Percentiles rank a stretch among this genome's conserved stretches.
These are phyloP conservation scores for Talaromyces sp. DNA, from an alignment of 2,329 filamentous ascomycete species.

Conservation along the genomic window DNA sequence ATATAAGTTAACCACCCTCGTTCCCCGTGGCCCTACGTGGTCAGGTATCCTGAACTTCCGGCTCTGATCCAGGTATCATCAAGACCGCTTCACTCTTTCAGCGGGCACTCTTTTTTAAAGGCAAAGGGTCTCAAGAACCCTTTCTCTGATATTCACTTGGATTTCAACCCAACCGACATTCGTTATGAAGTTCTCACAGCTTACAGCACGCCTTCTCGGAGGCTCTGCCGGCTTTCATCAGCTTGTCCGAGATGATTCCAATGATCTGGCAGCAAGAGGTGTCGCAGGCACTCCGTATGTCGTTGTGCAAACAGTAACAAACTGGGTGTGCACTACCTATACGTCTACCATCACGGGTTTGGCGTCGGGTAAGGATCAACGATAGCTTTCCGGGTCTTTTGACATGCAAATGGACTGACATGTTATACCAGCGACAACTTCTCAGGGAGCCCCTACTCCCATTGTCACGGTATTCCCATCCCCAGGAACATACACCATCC, in stretches of 20 bases:
- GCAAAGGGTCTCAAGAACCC: not conserved
- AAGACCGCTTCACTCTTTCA: constrained; percentile 59
- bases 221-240: constrained; percentile 5
- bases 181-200: constrained; percentile 5
- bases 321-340: constrained; percentile 40
- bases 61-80: constrained; percentile 10
- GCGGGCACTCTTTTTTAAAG: constrained; percentile 66
- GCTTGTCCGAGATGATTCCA: constrained; percentile 6
- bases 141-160: constrained; percentile 24
- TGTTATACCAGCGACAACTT: constrained; percentile 18
- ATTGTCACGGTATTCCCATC: constrained; percentile 16
- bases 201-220: constrained; percentile 26
- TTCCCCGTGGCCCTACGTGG: not conserved
- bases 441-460: constrained; percentile 18
- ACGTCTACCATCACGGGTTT: constrained; percentile 36
- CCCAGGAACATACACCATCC: constrained; percentile 30
- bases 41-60: constrained; percentile 2
- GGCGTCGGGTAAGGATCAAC: constrained; percentile 23
- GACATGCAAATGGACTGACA: not conserved
- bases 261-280: constrained; percentile 4
- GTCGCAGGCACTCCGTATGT: constrained; percentile 18
- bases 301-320: constrained; percentile 27
- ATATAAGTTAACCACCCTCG: not conserved
- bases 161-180: not conserved
- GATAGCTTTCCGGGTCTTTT: not conserved